A percentile compares a stretch with the other conserved stretches of the same genome.
Conservation (phyloP, 1,284 basidiomycete genomes). For the Austroboletus novae-zelandiae region DNA sequence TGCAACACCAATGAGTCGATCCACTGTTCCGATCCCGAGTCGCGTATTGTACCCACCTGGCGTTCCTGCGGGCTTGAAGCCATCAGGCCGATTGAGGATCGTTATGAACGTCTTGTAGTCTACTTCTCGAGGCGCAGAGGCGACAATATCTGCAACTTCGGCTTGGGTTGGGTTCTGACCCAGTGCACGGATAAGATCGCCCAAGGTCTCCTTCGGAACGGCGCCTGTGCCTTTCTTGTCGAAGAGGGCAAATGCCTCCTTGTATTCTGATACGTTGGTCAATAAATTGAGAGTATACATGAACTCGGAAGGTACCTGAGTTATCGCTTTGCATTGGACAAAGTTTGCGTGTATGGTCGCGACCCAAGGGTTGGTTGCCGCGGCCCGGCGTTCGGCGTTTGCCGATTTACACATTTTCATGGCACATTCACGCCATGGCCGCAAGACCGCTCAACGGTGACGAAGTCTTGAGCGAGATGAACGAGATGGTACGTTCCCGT, state of each 20-base stretch:
- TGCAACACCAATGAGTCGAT: conserved; percentile 29
- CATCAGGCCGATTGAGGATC: conserved; percentile 83
- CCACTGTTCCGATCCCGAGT: neutral
- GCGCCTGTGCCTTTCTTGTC: conserved; percentile 94
- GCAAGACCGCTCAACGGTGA: conserved; percentile 86
- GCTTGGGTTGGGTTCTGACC: conserved; percentile 99
- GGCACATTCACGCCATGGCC: conserved; percentile 44
- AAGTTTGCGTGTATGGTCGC: too few relatives aligned
- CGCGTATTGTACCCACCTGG: conserved; percentile 12
- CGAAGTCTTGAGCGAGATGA: conserved; percentile 96
- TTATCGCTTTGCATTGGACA: conserved; percentile 18
- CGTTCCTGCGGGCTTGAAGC: conserved; percentile 27
- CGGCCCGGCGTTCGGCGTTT: too few relatives aligned
- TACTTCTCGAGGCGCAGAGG: conserved; percentile 70
- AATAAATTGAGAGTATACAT: neutral
- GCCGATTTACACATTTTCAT: too few relatives aligned
- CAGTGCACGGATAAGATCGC: conserved; percentile 92
- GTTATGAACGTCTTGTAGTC: conserved; percentile 72
- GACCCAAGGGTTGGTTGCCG: too few relatives aligned
- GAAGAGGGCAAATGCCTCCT: conserved; percentile 96
- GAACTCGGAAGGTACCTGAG: conserved; percentile 9
- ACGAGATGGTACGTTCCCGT: conserved; percentile 85
- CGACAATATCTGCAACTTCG: conserved; percentile 83
- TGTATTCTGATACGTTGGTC: conserved; percentile 66
- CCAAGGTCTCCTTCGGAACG: conserved; percentile 82